Conservation (phyloP, 2,329 filamentous ascomycete species). For the Sporothrix phasma region DNA sequence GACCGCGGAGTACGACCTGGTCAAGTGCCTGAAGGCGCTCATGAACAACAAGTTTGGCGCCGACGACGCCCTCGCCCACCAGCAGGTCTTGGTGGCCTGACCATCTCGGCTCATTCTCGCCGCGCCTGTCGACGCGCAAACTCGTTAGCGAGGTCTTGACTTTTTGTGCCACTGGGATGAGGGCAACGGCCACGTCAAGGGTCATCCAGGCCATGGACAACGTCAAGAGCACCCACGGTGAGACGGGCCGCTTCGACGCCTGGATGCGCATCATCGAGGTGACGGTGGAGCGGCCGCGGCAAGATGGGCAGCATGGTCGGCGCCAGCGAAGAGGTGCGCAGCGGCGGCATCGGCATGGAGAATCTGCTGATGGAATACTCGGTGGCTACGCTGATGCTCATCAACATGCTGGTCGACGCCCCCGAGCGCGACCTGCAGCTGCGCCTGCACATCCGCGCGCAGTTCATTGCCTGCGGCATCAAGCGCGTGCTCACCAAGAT, state of each 20-base stretch:
- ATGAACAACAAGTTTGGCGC: slow-evolving; percentile 99
- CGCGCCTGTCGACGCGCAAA: slow-evolving; percentile 82
- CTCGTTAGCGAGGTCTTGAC: slow-evolving; percentile 93
- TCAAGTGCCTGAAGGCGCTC: slow-evolving; percentile 92
- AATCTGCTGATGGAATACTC: slow-evolving; percentile 99
- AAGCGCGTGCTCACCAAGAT: slow-evolving; percentile 92
- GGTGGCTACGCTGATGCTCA: slow-evolving; percentile 82
- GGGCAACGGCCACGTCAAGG: slow-evolving; percentile 79
- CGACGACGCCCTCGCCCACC: slow-evolving; percentile 84
- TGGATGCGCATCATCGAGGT: slow-evolving; percentile 99
- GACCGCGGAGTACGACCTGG: slow-evolving; percentile 93
- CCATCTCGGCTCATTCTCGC: slow-evolving; percentile 78
- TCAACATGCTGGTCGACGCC: slow-evolving; percentile 94
- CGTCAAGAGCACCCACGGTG: slow-evolving; percentile 76
- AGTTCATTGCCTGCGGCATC: slow-evolving; percentile 92
- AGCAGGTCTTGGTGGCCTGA: slow-evolving; percentile 85
- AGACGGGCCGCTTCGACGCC: slow-evolving; percentile 91
- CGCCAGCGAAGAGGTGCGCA: slow-evolving; percentile 90
- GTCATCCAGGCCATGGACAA: slow-evolving; percentile 89
- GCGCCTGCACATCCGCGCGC: slow-evolving; percentile 85
- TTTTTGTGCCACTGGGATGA: slow-evolving; percentile 90
- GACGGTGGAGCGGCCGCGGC: slow-evolving; percentile 86
- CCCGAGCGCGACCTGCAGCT: slow-evolving; percentile 82
- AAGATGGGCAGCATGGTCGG: slow-evolving; percentile 98
- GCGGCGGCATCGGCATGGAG: slow-evolving; percentile 95